A percentile compares a stretch with the other conserved stretches of the same genome.
Conservation (phyloP, 1,284 basidiomycete species). For the Cutaneotrichosporon daszewskae region DNA sequence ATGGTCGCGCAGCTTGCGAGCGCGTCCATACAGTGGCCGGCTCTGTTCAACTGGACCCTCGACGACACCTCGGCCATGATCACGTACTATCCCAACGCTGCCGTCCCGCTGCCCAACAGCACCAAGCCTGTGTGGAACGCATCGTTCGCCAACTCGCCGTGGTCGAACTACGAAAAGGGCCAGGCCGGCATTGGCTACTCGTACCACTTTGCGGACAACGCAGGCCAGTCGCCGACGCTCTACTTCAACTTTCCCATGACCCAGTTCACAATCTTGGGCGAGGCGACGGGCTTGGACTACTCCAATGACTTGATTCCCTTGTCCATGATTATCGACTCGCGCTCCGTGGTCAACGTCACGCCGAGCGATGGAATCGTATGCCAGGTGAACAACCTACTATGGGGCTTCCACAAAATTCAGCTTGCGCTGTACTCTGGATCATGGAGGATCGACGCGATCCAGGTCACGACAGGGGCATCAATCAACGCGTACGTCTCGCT, state of each 20-base stretch:
- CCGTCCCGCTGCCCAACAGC: background rate
- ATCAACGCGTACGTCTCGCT: background rate
- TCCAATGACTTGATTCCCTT: background rate
- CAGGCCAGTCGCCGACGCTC: background rate
- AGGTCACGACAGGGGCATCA: slow-evolving; percentile 1
- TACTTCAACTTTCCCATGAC: slow-evolving; percentile 4
- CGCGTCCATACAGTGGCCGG: slow-evolving; percentile 1
- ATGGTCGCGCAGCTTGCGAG: too few relatives aligned
- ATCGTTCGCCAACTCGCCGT: slow-evolving; percentile 1
- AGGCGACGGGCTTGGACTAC: slow-evolving; percentile 1
- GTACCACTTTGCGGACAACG: slow-evolving; percentile 1
- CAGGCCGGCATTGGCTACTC: slow-evolving; percentile 2
- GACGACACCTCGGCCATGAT: slow-evolving; percentile 2
- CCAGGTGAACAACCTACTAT: slow-evolving; percentile 1
- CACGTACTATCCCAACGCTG: background rate
- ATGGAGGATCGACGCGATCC: background rate
- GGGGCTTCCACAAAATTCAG: slow-evolving; percentile 8
- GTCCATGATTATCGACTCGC: slow-evolving; percentile 5
- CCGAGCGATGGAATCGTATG: slow-evolving; percentile 1
- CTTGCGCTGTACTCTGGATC: slow-evolving; percentile 2
- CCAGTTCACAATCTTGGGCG: slow-evolving; percentile 1
- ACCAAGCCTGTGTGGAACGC: slow-evolving; percentile 1
- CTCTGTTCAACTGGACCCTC: slow-evolving; percentile 5
- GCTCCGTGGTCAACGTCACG: slow-evolving; percentile 1
- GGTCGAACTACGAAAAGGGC: slow-evolving; percentile 1